Evolutionary conservation across 2,329 filamentous ascomycete species (phyloP), one percentile per base, ranked within the genome.

Genomic region (Fusarium incarnatum): DNA sequence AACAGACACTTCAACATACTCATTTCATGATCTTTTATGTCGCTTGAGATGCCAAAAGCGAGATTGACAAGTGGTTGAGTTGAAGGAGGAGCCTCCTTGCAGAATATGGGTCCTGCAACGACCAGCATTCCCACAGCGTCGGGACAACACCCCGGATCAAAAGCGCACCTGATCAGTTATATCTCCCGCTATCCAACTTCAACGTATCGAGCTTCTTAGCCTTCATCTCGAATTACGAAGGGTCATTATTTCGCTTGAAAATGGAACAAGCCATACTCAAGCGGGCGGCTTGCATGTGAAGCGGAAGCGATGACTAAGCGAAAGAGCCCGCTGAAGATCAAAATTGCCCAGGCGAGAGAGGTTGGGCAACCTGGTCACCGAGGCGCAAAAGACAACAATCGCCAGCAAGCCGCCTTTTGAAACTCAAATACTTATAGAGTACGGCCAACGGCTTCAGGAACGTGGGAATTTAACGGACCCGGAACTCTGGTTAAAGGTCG

Each of bases 291-390:
- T 37, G 23, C 45, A 64, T 64, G 61, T 64, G 45, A 64, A 64
- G 25, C 25, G 44, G 45, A 15, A 44, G 47, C 16, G 69, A 60
- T 72, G 57, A 63, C 56, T 71, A 67, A 72, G 65, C 68, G 9
- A 37, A 18, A 18, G 45, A 54, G 44, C 42, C 37, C 30, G 46
- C 23, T 55, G 44, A 32, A 56, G 28, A 28, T 32, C 47, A 70
- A 70, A 70, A 53, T 52, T 70, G 58, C 56, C 57, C 53, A 53
- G 62, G 53, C 16, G 22, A 56, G 54, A 61, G 49, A 61, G 49
- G 50, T 58, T 56, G 68, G 67, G 56, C 30, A 27, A 47, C 22
- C 55, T 20, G 50, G 46, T 42, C 50, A 48, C 32, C 52, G 48
- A 63, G 47, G 25, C 18, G 45, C 47, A 32, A 52, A 53, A 60